Evolutionary conservation across 805 yeast species (phyloP).

Genomic region (Kurtzmaniella fragi): DNA sequence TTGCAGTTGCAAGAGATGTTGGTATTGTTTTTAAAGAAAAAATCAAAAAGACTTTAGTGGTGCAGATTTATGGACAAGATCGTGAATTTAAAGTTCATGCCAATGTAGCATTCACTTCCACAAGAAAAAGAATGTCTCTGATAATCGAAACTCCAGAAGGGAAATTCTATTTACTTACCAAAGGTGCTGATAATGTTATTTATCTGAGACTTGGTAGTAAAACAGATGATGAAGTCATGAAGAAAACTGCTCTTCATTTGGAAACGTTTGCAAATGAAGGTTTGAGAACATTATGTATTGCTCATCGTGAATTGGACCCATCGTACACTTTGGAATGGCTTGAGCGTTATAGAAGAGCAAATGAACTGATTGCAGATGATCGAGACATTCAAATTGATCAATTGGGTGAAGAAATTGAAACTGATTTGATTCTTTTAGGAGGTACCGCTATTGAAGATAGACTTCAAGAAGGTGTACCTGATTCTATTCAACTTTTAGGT

Average conservation of each 20-base stretch:
- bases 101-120: slow-evolving; percentile 60
- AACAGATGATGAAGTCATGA: slow-evolving; percentile 40
- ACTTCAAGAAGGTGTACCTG: slow-evolving; percentile 75
- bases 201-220: slow-evolving; percentile 35
- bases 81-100: slow-evolving; percentile 47
- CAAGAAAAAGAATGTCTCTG: slow-evolving; percentile 77
- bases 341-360: slow-evolving; percentile 51
- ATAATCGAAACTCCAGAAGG: slow-evolving; percentile 44
- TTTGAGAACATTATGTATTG: slow-evolving; percentile 69
- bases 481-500: slow-evolving; percentile 59
- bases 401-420: slow-evolving; percentile 57
- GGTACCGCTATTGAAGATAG: slow-evolving; percentile 83
- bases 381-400: slow-evolving; percentile 54
- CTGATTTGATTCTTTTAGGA: slow-evolving; percentile 53
- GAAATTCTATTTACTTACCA: slow-evolving; percentile 45
- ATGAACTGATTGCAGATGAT: slow-evolving; percentile 46
- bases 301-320: slow-evolving; percentile 46
- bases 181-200: slow-evolving; percentile 78
- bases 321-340: slow-evolving; percentile 51
- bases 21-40: slow-evolving; percentile 61
- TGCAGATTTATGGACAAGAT: slow-evolving; percentile 43
- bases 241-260: slow-evolving; percentile 57
- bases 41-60: slow-evolving; percentile 41
- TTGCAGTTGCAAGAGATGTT: slow-evolving; percentile 68
- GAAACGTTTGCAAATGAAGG: slow-evolving; percentile 75